A percentile compares a stretch with the other conserved stretches of the same genome.
These are phyloP conservation scores for Fraxinus pennsylvanica DNA, from an alignment of 257 asterid species.

Conservation along the genomic window DNA sequence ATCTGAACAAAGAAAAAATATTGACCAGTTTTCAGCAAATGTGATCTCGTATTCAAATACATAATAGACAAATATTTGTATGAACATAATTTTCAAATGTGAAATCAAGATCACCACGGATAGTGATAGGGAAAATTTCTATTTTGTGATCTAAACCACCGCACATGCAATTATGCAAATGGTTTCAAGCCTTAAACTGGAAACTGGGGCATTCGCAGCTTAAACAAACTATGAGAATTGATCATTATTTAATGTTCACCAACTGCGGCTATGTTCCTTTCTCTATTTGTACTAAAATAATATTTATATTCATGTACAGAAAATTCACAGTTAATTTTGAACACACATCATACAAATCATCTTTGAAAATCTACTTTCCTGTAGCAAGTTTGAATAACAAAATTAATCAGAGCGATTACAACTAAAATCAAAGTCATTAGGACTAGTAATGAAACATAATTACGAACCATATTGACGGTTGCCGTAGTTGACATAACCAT, in stretches of 20 bases:
- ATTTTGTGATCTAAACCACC: not conserved
- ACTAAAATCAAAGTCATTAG: not conserved
- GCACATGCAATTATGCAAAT: not conserved
- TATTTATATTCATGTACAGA: not conserved
- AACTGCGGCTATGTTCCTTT: not conserved
- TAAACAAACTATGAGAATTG: not conserved
- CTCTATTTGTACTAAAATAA: not conserved
- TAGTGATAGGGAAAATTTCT: not conserved
- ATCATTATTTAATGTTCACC: not conserved
- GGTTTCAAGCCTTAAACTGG: not conserved
- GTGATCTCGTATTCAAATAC: not conserved
- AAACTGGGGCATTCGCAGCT: not conserved
- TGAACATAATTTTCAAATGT: not conserved
- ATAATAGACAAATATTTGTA: not conserved
- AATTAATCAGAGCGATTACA: not conserved
- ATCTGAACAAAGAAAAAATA: not conserved
- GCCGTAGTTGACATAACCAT: constrained; percentile 87
- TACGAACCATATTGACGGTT: constrained; percentile 77
- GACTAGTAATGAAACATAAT: not conserved
- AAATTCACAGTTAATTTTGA: not conserved
- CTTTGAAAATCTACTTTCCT: not conserved
- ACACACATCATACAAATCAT: not conserved
- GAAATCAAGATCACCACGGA: not conserved
- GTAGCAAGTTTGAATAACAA: not conserved
- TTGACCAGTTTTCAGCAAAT: not conserved